Evolutionary conservation across 192 early-diverging fungal species (phyloP).

Genomic region (Obelidium mucronatum): DNA sequence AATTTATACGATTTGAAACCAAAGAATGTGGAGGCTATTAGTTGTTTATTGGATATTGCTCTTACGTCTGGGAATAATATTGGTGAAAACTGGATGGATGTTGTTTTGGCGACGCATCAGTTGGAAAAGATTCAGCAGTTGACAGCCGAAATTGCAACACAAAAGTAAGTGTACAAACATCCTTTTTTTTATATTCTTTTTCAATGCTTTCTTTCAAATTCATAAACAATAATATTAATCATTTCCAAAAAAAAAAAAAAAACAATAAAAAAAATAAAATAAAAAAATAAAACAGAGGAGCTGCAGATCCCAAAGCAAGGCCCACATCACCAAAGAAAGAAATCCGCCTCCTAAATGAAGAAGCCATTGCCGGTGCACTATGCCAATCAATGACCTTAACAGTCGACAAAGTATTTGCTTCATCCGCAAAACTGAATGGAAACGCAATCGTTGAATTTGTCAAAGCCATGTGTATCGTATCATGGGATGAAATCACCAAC

Average conservation of each 20-base stretch:
- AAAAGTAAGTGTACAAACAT: conserved; percentile 34
- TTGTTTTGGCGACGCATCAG: conserved; percentile 85
- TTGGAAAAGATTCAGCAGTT: conserved; percentile 87
- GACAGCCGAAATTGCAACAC: conserved; percentile 43
- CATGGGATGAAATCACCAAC: conserved; percentile 85
- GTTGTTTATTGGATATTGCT: conserved; percentile 83
- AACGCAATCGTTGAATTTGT: conserved; percentile 91
- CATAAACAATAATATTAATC: background rate
- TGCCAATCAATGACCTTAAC: conserved; percentile 79
- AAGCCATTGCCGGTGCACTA: conserved; percentile 56
- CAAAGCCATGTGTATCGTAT: conserved; percentile 81
- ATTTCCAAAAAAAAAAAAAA: background rate
- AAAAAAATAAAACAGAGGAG: background rate
- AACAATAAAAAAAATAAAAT: background rate
- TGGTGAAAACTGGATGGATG: conserved; percentile 81
- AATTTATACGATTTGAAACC: conserved; percentile 88
- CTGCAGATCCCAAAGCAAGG: conserved; percentile 4
- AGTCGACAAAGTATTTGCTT: conserved; percentile 86
- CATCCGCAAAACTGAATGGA: conserved; percentile 79
- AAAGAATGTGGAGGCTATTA: conserved; percentile 94
- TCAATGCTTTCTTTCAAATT: background rate
- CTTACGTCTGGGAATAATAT: conserved; percentile 57
- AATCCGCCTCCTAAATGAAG: conserved; percentile 42
- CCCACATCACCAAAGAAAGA: conserved; percentile 22
- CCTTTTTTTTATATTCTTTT: background rate